Conservation (phyloP, 1,284 basidiomycete genomes). For the Acaromyces ingoldii region DNA sequence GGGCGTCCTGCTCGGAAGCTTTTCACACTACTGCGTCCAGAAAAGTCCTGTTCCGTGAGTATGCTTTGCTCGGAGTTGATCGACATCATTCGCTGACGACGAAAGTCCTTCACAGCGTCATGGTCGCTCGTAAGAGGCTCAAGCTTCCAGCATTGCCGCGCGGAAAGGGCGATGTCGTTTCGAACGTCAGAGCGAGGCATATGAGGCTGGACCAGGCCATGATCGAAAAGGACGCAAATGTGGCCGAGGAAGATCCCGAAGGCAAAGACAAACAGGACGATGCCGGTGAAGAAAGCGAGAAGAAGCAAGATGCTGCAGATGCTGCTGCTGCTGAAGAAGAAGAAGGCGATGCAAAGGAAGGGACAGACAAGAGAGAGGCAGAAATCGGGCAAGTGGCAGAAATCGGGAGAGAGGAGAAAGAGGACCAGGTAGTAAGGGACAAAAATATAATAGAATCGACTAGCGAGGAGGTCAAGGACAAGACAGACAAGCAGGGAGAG, state of each 20-base stretch:
- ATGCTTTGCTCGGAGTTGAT: not conserved
- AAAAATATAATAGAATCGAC: not conserved
- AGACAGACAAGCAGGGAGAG: no score
- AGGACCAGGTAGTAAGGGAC: not conserved
- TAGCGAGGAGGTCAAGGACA: not conserved
- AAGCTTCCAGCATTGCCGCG: constrained; percentile 43
- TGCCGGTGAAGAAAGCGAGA: not conserved
- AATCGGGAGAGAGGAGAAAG: not conserved
- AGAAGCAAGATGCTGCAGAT: constrained; percentile 11
- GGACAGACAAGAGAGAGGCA: not conserved
- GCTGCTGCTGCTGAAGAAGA: no score
- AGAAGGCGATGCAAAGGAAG: no score
- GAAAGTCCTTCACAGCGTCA: constrained; percentile 57
- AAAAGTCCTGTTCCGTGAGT: constrained; percentile 70
- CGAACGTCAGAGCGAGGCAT: constrained; percentile 39
- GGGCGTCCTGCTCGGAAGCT: constrained; percentile 91
- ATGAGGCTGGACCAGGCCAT: constrained; percentile 47
- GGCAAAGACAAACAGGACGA: constrained; percentile 18
- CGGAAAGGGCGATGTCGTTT: constrained; percentile 46
- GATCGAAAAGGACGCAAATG: constrained; percentile 38
- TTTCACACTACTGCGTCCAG: constrained; percentile 92
- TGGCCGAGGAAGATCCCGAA: constrained; percentile 14
- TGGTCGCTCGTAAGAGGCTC: constrained; percentile 57
- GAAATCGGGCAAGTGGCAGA: constrained; percentile 17
- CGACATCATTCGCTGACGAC: not conserved